A percentile compares a stretch with the other conserved stretches of the same genome.
Evolutionary conservation across 1,139 yeast genomes (phyloP).

Genomic region (Blastobotrys malaysiensis): DNA sequence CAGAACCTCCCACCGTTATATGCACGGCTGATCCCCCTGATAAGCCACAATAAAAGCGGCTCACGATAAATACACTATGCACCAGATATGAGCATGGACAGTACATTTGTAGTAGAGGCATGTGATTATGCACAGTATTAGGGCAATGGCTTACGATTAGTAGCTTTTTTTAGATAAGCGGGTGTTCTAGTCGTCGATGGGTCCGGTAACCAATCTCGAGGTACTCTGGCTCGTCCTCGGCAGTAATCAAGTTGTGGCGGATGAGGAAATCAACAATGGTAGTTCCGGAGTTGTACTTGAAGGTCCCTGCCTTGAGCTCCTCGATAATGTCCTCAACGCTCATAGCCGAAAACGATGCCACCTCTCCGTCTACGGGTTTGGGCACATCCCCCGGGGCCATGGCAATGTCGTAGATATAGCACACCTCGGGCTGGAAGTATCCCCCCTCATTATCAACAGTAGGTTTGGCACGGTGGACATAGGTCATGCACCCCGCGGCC

Average conservation of each 20-base stretch:
- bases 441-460: constrained; percentile 40
- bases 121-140: no score
- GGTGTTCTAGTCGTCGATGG: constrained; percentile 52
- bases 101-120: no score
- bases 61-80: neutral
- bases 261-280: constrained; percentile 77
- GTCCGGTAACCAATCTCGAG: constrained; percentile 50
- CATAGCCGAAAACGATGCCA: constrained; percentile 64
- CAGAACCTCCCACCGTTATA: neutral
- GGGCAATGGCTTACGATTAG: no score
- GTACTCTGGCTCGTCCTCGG: constrained; percentile 59
- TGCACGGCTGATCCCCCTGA: neutral
- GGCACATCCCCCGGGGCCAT: constrained; percentile 54
- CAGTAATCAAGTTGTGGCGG: constrained; percentile 66
- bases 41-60: neutral
- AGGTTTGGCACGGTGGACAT: constrained; percentile 31
- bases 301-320: constrained; percentile 49
- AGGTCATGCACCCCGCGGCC: constrained; percentile 64
- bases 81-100: no score
- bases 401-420: constrained; percentile 66
- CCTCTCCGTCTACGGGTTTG: constrained; percentile 79
- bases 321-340: constrained; percentile 49
- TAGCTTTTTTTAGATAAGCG: neutral
- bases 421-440: constrained; percentile 82
- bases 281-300: constrained; percentile 85